A percentile compares a stretch with the other conserved stretches of the same genome.
These are phyloP conservation scores for Puccinia polysora DNA, from an alignment of 1,284 basidiomycete genomes.

Conservation along the genomic window DNA sequence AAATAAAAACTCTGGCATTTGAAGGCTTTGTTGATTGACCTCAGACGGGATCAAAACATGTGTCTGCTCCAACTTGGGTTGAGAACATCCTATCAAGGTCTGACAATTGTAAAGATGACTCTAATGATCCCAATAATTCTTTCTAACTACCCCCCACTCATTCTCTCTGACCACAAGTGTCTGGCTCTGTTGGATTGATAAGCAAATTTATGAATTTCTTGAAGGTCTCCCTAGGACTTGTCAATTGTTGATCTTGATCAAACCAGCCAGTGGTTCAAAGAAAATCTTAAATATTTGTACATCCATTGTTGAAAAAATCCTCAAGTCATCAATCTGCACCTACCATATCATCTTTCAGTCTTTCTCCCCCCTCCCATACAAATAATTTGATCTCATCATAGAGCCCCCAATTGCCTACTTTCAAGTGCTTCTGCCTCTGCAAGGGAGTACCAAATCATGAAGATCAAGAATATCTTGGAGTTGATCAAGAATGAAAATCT, in stretches of 20 bases:
- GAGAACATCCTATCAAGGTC: slow-evolving; percentile 12
- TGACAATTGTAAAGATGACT: neutral
- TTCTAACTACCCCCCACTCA: neutral
- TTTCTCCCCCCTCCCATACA: slow-evolving; percentile 27
- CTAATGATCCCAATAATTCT: neutral
- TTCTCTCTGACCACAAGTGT: neutral
- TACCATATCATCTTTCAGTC: slow-evolving; percentile 63
- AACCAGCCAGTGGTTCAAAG: slow-evolving; percentile 81
- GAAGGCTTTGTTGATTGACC: neutral
- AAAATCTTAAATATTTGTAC: slow-evolving; percentile 64
- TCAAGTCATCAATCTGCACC: slow-evolving; percentile 69
- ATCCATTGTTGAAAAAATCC: slow-evolving; percentile 70
- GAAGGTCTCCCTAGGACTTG: no score
- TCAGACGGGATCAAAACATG: neutral
- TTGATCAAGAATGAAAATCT: no score
- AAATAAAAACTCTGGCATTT: slow-evolving; percentile 11
- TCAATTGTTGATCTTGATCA: slow-evolving; percentile 64
- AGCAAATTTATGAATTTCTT: no score
- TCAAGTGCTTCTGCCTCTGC: neutral
- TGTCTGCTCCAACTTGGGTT: neutral
- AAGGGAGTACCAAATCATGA: slow-evolving; percentile 66
- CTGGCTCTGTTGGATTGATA: no score
- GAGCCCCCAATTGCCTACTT: neutral
- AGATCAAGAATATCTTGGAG: no score
- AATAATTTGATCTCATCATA: neutral